Conservation (phyloP, 108 stramenopile genomes). For the Bacterosira constricta region DNA sequence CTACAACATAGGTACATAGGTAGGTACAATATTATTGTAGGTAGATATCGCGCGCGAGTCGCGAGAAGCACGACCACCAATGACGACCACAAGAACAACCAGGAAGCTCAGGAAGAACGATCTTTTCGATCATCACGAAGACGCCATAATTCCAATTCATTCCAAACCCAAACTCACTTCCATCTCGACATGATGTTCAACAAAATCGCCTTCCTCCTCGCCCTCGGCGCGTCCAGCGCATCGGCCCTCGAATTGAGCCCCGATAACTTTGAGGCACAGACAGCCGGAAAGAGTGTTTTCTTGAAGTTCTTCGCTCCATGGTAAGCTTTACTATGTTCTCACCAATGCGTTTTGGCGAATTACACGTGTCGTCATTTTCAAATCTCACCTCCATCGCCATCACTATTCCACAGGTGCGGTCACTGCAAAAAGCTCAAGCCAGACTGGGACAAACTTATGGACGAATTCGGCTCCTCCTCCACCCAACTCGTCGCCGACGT, state of each 20-base stretch:
- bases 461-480: slow-evolving; percentile 50
- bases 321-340: slow-evolving; percentile 19
- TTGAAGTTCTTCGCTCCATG: slow-evolving; percentile 87
- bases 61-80: no score
- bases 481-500: slow-evolving; percentile 58
- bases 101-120: no score
- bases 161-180: no score
- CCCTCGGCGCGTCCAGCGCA: slow-evolving; percentile 33
- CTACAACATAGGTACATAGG: neutral
- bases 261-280: slow-evolving; percentile 66
- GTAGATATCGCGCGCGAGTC: no score
- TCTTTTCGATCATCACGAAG: no score
- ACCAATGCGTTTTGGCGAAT: no score
- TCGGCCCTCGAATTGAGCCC: slow-evolving; percentile 46
- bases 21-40: neutral
- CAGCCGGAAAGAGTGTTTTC: slow-evolving; percentile 74
- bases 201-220: slow-evolving; percentile 13
- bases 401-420: slow-evolving; percentile 60
- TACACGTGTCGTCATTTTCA: neutral
- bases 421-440: slow-evolving; percentile 77
- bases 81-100: no score
- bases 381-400: neutral
- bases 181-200: slow-evolving; percentile 6
- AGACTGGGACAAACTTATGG: slow-evolving; percentile 80
- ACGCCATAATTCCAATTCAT: no score